Base-by-base conservation (phyloP, 345 rosid genomes). In the Rhodomyrtus tomentosa region DNA sequence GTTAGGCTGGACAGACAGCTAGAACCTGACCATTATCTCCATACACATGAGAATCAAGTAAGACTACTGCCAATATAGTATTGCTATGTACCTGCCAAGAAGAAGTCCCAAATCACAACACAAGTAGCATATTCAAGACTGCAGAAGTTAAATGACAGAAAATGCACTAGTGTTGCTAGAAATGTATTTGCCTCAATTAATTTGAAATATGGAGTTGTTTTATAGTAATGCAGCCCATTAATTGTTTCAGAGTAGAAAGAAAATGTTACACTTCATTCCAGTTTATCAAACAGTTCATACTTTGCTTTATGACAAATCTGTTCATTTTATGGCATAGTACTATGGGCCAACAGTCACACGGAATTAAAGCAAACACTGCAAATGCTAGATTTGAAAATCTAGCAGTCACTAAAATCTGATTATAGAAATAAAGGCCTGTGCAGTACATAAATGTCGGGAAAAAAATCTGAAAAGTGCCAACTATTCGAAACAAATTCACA, bases 11-110 rank as follows among this genome's bases (percentile, higher is more conserved):
- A 32, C 76, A 68, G 79, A 86, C 80, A 89, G 73, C 90, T 52
- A 38, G 73, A 16, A 73, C 83, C 86, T 18, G 85, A 59, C 58
- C 62, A 73, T 86, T 83, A 53, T 80, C 81, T 81, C 83, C 84
- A 38, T 84, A 86, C 82, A 73, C 87, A 62, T 55, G 54, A 52
- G 53, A 62, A 51, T 59, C 73, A 81, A 84, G 82, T 86, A 79
- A 62, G 89, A 86, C 79, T 81, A 87, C 87, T 59, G 84, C 86
- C 32, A 68, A 32, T 50, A 55, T 83, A 81, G 83, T 85, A 84
- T 72, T 87, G 83, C 83, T 88, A 84, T 82, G 42, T 87, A 87
- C 92, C 91, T 92, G 91, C 85, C 81, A 87, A 83, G 54, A 14
- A 29, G 76, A 85, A 51, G 12, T 29, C 83, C 15, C n/a, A 14